Evolutionary conservation across 2,329 filamentous ascomycete species (phyloP).

Genomic region (Trichothecium sympodiale): DNA sequence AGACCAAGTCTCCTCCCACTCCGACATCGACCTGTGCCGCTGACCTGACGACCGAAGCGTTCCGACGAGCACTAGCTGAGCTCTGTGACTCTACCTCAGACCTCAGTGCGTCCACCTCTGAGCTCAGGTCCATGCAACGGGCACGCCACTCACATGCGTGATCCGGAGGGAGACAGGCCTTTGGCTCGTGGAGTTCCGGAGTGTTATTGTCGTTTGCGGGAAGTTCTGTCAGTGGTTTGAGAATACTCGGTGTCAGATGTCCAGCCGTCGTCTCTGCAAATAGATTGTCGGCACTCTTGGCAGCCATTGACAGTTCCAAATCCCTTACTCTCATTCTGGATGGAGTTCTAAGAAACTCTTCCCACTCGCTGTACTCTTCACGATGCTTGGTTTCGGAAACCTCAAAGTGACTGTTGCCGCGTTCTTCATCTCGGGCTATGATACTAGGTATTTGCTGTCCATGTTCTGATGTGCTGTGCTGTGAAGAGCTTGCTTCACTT

Average conservation of each 20-base stretch:
- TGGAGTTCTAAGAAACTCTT: background rate
- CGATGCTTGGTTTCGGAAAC: too few species aligned
- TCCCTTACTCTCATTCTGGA: conserved; percentile 1
- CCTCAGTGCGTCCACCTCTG: conserved; percentile 29
- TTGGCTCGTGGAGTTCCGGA: conserved; percentile 16
- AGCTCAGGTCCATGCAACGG: conserved; percentile 26
- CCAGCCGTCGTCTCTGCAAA: background rate
- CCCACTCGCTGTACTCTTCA: background rate
- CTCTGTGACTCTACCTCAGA: conserved; percentile 20
- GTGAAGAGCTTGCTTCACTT: too few species aligned
- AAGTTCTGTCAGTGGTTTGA: background rate
- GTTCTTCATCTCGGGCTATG: too few species aligned
- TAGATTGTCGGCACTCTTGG: background rate
- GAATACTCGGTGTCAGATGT: background rate
- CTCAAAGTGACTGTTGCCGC: too few species aligned
- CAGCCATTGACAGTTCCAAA: conserved; percentile 1
- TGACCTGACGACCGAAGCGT: background rate
- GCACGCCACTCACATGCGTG: conserved; percentile 32
- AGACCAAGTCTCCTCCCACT: conserved; percentile 10
- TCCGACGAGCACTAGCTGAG: too few species aligned
- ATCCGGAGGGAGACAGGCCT: conserved; percentile 22
- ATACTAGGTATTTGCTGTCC: too few species aligned
- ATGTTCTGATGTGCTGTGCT: too few species aligned
- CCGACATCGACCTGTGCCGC: conserved; percentile 9
- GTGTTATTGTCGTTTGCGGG: conserved; percentile 5